Percentiles rank a stretch among this genome's conserved stretches.
Conservation (phyloP, 805 yeast species). For the Yarrowia porcina region DNA sequence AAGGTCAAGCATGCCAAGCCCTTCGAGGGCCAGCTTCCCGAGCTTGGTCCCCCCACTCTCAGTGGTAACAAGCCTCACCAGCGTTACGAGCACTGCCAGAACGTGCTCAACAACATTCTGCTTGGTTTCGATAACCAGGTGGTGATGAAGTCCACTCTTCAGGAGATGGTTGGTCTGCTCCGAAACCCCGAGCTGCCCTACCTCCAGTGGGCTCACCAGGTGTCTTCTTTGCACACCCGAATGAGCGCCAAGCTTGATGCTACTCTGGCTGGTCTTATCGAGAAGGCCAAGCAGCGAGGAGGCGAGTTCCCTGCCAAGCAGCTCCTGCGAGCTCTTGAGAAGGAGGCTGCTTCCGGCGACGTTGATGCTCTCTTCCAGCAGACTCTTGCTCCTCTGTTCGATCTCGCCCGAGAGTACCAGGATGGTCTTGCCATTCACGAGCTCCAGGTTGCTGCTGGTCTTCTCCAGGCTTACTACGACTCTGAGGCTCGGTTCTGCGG, state of each 20-base stretch:
- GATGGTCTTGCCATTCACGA: constrained; percentile 84
- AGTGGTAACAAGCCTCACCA: constrained; percentile 83
- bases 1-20: constrained; percentile 96
- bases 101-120: constrained; percentile 72
- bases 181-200: constrained; percentile 82
- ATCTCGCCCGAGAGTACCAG: constrained; percentile 64
- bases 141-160: constrained; percentile 79
- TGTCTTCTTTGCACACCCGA: constrained; percentile 90
- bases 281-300: constrained; percentile 58
- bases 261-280: constrained; percentile 59
- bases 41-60: constrained; percentile 75
- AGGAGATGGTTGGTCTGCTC: constrained; percentile 66
- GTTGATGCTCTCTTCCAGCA: constrained; percentile 47
- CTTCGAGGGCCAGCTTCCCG: constrained; percentile 90
- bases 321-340: constrained; percentile 66
- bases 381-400: constrained; percentile 68
- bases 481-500: constrained; percentile 80
- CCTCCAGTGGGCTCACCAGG: constrained; percentile 83
- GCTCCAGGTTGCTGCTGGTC: constrained; percentile 63
- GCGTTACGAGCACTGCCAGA: constrained; percentile 56
- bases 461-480: constrained; percentile 68
- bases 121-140: constrained; percentile 95
- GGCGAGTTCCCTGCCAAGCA: constrained; percentile 95
- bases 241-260: constrained; percentile 75
- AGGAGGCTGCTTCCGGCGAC: constrained; percentile 54